These are phyloP conservation scores for Lactifluus echinatus DNA, from an alignment of 768 basidiomycete genomes.

Conservation along the genomic window DNA sequence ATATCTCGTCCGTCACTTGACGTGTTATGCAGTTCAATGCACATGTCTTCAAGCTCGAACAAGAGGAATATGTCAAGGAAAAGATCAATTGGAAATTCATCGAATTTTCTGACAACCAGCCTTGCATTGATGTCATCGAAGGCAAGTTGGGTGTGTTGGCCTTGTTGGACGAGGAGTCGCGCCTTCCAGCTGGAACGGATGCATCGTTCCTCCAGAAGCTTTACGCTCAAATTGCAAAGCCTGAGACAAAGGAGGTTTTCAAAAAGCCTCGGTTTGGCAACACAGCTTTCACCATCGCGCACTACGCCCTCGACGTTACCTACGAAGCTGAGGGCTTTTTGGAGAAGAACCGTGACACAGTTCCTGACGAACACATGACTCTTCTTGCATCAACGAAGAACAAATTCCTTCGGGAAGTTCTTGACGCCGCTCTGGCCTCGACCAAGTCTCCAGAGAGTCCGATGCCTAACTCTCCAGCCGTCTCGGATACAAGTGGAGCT, in stretches of 20 bases:
- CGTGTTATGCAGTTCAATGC: constrained; percentile 74
- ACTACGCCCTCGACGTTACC: constrained; percentile 96
- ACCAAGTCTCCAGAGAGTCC: constrained; percentile 58
- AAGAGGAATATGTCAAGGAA: constrained; percentile 98
- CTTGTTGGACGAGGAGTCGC: constrained; percentile 95
- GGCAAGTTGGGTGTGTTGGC: constrained; percentile 93
- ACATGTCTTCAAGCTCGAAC: constrained; percentile 98
- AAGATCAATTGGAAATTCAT: constrained; percentile 99
- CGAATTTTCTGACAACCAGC: constrained; percentile 98
- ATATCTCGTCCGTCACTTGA: neutral
- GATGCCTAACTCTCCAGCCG: constrained; percentile 64
- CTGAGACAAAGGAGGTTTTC: constrained; percentile 80
- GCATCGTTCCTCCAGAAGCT: constrained; percentile 90
- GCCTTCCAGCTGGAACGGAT: constrained; percentile 89
- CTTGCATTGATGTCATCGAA: constrained; percentile 97
- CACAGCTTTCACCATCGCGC: constrained; percentile 93
- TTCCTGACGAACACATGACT: constrained; percentile 95
- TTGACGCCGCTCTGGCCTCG: constrained; percentile 80
- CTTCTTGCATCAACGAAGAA: constrained; percentile 84
- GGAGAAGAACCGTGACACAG: constrained; percentile 98
- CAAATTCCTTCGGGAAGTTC: constrained; percentile 86
- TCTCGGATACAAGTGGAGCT: constrained; percentile 68
- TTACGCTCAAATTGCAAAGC: constrained; percentile 73
- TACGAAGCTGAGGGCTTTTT: constrained; percentile 98
- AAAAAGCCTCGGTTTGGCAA: constrained; percentile 99